phyloP scores from a whole-genome alignment of 208 protist species.

The Crithidia brevicula region DNA sequence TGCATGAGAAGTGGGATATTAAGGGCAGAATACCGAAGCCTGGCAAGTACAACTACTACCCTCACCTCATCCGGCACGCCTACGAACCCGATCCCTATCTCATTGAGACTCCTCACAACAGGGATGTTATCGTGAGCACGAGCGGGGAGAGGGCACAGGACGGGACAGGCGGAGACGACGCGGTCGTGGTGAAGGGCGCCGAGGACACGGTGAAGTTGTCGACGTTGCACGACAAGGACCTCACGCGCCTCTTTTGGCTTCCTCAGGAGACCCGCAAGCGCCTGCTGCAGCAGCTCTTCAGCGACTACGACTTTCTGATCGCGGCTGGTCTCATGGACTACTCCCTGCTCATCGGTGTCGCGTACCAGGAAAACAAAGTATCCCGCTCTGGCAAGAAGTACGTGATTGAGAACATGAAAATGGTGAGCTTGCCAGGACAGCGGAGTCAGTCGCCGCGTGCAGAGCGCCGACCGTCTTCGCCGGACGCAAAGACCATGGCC shows the following conservation, averaged over 20 bases:
- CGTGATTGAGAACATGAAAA: slow-evolving; percentile 57
- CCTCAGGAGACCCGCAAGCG: slow-evolving; percentile 40
- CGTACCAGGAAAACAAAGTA: slow-evolving; percentile 65
- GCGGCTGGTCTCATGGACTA: slow-evolving; percentile 82
- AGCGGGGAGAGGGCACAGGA: background rate
- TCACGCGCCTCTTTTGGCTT: slow-evolving; percentile 83
- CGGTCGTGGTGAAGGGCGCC: slow-evolving; percentile 34
- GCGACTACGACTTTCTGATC: slow-evolving; percentile 70
- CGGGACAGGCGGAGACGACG: background rate
- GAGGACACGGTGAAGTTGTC: slow-evolving; percentile 46
- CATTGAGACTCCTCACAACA: slow-evolving; percentile 31
- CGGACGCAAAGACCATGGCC: background rate
- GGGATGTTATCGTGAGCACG: slow-evolving; percentile 8
- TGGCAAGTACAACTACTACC: slow-evolving; percentile 72
- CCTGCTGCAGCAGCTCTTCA: slow-evolving; percentile 56
- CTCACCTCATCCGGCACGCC: slow-evolving; percentile 52
- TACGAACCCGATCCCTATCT: slow-evolving; percentile 60
- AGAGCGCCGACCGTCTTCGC: slow-evolving; percentile 26
- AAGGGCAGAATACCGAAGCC: slow-evolving; percentile 88
- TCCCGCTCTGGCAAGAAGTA: slow-evolving; percentile 45
- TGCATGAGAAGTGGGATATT: slow-evolving; percentile 90
- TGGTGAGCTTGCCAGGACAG: background rate
- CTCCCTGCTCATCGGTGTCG: slow-evolving; percentile 84
- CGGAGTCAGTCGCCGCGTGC: background rate
- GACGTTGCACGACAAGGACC: slow-evolving; percentile 84